A percentile compares a stretch with the other conserved stretches of the same genome.
phyloP scores from a whole-genome alignment of 1,139 yeast genomes.

The Taphrina pruni region DNA sequence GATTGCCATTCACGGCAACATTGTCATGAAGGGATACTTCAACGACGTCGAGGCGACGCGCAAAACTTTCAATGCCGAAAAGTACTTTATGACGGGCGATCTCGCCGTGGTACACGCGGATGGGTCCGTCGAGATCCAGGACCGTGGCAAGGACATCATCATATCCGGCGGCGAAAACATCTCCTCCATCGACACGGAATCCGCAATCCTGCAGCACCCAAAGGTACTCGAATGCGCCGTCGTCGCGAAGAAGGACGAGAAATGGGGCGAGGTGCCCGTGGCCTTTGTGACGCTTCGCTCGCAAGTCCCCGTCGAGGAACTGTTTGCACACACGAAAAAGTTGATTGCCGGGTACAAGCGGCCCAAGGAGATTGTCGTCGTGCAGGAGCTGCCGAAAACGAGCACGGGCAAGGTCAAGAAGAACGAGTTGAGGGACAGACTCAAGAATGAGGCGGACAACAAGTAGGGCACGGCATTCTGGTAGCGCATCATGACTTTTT shows the following conservation, averaged over 20 bases:
- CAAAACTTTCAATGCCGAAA: constrained; percentile 67
- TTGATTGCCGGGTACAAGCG: constrained; percentile 46
- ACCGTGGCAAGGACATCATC: constrained; percentile 79
- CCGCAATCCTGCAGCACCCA: constrained; percentile 59
- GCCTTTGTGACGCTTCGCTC: constrained; percentile 48
- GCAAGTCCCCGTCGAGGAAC: constrained; percentile 24
- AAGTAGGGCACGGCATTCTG: neutral
- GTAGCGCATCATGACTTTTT: neutral
- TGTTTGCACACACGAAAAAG: constrained; percentile 28
- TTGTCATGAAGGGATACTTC: constrained; percentile 61
- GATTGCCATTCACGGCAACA: constrained; percentile 54
- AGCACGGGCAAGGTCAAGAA: constrained; percentile 41
- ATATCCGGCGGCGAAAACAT: constrained; percentile 83
- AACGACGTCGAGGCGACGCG: constrained; percentile 63
- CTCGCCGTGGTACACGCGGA: constrained; percentile 65
- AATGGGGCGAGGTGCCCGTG: constrained; percentile 53
- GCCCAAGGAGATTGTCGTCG: constrained; percentile 45
- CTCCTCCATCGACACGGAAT: constrained; percentile 77
- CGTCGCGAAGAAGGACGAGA: constrained; percentile 53
- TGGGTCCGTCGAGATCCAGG: constrained; percentile 68
- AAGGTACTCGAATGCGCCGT: constrained; percentile 53
- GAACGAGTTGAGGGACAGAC: constrained; percentile 34
- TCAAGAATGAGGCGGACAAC: neutral
- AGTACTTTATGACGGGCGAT: constrained; percentile 76
- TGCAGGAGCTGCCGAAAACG: constrained; percentile 48